A percentile compares a stretch with the other conserved stretches of the same genome.
These are phyloP conservation scores for Alisma plantagoaquatica DNA, from an alignment of 106 monocot genomes.

Conservation along the genomic window DNA sequence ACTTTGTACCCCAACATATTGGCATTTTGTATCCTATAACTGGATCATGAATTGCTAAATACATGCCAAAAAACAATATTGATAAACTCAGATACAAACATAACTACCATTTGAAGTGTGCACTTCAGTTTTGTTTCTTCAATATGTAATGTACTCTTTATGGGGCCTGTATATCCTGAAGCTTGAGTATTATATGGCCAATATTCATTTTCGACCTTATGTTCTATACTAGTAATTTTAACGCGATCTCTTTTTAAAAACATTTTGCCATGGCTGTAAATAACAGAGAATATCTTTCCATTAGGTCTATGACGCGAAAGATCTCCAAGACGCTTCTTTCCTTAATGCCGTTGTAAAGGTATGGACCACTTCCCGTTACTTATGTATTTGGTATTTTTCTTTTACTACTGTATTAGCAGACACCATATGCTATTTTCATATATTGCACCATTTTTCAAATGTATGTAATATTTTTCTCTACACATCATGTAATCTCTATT, in stretches of 20 bases:
- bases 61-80: too few relatives aligned
- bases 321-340: constrained; percentile 69
- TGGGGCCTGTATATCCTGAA: too few relatives aligned
- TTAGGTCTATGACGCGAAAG: constrained; percentile 50
- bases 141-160: too few relatives aligned
- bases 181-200: too few relatives aligned
- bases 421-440: background rate
- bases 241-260: background rate
- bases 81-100: too few relatives aligned
- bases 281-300: constrained; percentile 1
- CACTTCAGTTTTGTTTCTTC: too few relatives aligned
- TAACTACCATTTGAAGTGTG: too few relatives aligned
- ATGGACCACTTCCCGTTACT: background rate
- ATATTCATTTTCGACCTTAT: background rate
- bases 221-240: background rate
- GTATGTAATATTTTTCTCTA: background rate
- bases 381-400: background rate
- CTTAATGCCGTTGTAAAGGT: constrained; percentile 98
- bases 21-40: too few relatives aligned
- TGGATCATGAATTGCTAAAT: too few relatives aligned
- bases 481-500: background rate
- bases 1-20: too few relatives aligned
- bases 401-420: too few relatives aligned
- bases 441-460: too few relatives aligned
- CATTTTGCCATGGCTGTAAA: constrained; percentile 5